Evolutionary conservation across 306 rosid species (phyloP), one percentile per base, ranked within the genome.

Genomic region (Mimosa pudica): DNA sequence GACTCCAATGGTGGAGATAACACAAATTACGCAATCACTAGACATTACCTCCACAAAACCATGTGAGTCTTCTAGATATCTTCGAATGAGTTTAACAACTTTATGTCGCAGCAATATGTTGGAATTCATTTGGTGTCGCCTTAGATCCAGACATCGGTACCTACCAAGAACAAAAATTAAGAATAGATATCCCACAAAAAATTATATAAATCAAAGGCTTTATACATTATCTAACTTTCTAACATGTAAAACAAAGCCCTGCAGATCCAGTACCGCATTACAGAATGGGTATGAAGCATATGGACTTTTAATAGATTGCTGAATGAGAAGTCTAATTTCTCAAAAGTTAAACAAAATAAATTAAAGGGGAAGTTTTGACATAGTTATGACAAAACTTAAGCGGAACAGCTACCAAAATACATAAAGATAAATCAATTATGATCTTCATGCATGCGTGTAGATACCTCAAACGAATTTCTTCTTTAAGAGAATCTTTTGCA

Each of bases 401-500:
- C 0, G 63, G 64, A 67, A 67, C 58, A 52, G 81, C 61, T 68
- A 60, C 30, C 57, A 60, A 33, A 13, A 45, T 12, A 55, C n/a
- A 76, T 33, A 45, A 10, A 77, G 46, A 36, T 4, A 69, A 63
- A 24, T 41, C 72, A 44, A 84, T 47, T 24, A 65, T n/a, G 57
- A 78, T 44, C 52, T 58, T 60, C 71, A 42, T 41, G 66, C 24
- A 71, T 63, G 68, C 7, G 10, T 45, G 68, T 70, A 64, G 80
- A 24, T 80, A 92, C 98, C 98, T 91, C 82, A 95, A 82, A 6
- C 98, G 98, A 73, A 92, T 90, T 84, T 95, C 98, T 84, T 92
- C 98, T 87, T 92, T 95, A 36, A 81, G 86, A 68, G 92, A 85
- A 67, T 93, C 98, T 70, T 90, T 95, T 61, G 97, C 93, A 75